These are phyloP conservation scores for Teratosphaeria epicoccoides DNA, from an alignment of 2,329 filamentous ascomycete species.

Conservation along the genomic window DNA sequence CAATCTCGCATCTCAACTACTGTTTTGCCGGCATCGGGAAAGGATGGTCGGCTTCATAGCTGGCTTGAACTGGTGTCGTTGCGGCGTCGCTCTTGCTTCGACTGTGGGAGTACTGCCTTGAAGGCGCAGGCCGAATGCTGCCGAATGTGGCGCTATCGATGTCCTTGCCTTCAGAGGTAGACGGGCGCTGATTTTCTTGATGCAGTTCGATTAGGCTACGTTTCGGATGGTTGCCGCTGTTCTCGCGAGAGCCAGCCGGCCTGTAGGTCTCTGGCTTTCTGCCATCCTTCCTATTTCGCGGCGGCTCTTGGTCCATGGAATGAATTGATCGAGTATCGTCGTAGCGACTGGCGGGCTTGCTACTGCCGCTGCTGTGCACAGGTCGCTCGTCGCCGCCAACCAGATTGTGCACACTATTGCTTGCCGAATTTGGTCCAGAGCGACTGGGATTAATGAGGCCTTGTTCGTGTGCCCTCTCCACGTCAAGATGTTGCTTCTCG, in stretches of 20 bases:
- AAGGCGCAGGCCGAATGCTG: neutral
- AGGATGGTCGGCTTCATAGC: neutral
- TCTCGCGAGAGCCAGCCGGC: conserved; percentile 9
- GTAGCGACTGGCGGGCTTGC: conserved; percentile 5
- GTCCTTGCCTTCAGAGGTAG: conserved; percentile 4
- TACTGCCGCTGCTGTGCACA: conserved; percentile 10
- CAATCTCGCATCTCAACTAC: neutral
- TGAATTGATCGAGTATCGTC: conserved; percentile 1
- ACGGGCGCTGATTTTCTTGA: conserved; percentile 2
- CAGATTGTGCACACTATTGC: neutral
- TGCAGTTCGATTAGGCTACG: neutral
- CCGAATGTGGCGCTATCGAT: neutral
- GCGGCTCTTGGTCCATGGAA: conserved; percentile 1
- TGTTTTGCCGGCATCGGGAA: conserved; percentile 2
- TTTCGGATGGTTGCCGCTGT: neutral
- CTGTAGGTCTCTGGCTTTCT: conserved; percentile 15
- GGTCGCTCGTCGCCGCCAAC: conserved; percentile 8
- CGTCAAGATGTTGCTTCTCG: conserved; percentile 48
- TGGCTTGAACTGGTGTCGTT: conserved; percentile 5
- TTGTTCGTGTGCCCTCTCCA: conserved; percentile 16
- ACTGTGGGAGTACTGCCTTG: conserved; percentile 3
- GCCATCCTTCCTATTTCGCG: conserved; percentile 8
- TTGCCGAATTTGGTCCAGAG: neutral
- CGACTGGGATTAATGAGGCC: conserved; percentile 8
- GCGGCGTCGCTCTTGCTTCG: conserved; percentile 10